Percentiles rank a stretch among this genome's conserved stretches.
Conservation (phyloP, 345 rosid genomes). For the Eutrema heterophyllum region DNA sequence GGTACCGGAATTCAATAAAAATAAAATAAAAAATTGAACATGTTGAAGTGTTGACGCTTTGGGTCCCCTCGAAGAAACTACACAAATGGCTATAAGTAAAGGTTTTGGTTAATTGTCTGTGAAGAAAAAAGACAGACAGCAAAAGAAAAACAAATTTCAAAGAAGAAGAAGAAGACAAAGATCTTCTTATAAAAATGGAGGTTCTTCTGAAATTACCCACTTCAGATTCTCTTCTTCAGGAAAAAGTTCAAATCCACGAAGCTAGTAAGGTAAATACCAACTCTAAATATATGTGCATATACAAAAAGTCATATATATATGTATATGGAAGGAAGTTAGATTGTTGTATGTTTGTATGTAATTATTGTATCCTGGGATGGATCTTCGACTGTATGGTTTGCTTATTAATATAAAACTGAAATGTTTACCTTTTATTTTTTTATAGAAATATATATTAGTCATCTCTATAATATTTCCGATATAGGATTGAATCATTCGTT, state of each 20-base stretch:
- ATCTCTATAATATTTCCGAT: neutral
- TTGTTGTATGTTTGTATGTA: neutral
- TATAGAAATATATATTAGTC: neutral
- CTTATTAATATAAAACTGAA: neutral
- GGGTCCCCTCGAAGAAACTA: conserved; percentile 34
- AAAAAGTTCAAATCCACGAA: conserved; percentile 30
- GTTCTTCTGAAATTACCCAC: conserved; percentile 32
- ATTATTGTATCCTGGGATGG: neutral
- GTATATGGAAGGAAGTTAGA: neutral
- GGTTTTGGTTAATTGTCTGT: conserved; percentile 14
- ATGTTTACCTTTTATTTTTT: neutral
- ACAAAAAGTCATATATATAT: neutral
- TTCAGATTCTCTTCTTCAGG: conserved; percentile 30
- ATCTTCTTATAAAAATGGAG: conserved; percentile 31
- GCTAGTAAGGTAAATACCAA: conserved; percentile 24
- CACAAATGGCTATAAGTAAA: conserved; percentile 32
- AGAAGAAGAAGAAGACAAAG: conserved; percentile 19
- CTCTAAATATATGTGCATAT: neutral
- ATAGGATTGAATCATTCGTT: neutral
- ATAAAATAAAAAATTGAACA: conserved; percentile 14
- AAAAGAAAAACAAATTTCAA: neutral
- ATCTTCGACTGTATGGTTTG: neutral
- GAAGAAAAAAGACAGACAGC: conserved; percentile 1
- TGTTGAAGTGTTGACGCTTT: conserved; percentile 64
- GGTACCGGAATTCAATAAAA: conserved; percentile 9